phyloP scores from a whole-genome alignment of 2,329 filamentous ascomycete genomes.

The Trichoderma asperellum region DNA sequence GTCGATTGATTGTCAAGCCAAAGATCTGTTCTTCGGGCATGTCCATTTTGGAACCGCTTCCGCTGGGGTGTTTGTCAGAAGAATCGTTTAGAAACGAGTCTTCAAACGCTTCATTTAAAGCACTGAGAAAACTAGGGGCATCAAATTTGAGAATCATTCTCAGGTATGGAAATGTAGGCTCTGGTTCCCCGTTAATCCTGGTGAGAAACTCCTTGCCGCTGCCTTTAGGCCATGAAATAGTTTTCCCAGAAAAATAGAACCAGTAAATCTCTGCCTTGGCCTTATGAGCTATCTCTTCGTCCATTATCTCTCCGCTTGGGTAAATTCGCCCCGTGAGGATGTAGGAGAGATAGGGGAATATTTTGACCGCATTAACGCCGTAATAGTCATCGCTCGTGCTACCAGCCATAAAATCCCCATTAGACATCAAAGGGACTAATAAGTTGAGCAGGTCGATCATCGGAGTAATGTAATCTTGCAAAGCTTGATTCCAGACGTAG shows the following conservation, averaged over 20 bases:
- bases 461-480: slow-evolving; percentile 88
- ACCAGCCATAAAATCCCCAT: slow-evolving; percentile 56
- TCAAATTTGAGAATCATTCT: slow-evolving; percentile 85
- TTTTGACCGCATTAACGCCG: slow-evolving; percentile 77
- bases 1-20: slow-evolving; percentile 77
- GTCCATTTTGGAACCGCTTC: slow-evolving; percentile 50
- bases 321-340: slow-evolving; percentile 89
- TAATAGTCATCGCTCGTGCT: slow-evolving; percentile 64
- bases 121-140: slow-evolving; percentile 88
- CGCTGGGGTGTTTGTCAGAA: slow-evolving; percentile 63
- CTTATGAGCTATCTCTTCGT: slow-evolving; percentile 69
- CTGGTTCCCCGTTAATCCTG: slow-evolving; percentile 56
- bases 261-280: slow-evolving; percentile 91
- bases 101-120: slow-evolving; percentile 96
- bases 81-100: slow-evolving; percentile 89
- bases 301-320: slow-evolving; percentile 77
- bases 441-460: slow-evolving; percentile 80
- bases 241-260: slow-evolving; percentile 87
- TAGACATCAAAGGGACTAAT: slow-evolving; percentile 62
- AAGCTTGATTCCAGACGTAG: slow-evolving; percentile 93
- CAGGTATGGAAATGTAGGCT: slow-evolving; percentile 84
- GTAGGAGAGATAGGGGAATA: slow-evolving; percentile 94
- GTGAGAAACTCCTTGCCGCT: slow-evolving; percentile 65
- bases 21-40: slow-evolving; percentile 68
- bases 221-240: slow-evolving; percentile 72